Conservation (phyloP, 2,329 filamentous ascomycete species). For the Colletotrichum somersetense region DNA sequence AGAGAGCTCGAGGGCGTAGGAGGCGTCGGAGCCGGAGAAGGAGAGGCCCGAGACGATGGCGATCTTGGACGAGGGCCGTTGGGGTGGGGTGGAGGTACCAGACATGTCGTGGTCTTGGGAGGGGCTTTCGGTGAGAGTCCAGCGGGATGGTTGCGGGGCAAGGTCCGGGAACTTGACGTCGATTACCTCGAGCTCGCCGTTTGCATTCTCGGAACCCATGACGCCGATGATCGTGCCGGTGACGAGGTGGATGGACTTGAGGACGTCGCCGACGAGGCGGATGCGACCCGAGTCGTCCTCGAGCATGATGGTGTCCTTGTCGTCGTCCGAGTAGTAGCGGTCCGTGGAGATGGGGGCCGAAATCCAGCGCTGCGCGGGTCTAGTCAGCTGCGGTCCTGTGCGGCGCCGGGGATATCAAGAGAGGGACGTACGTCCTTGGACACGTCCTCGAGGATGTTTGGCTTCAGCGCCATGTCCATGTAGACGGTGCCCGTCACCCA, state of each 20-base stretch:
- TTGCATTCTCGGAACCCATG: conserved; percentile 91
- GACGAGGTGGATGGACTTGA: conserved; percentile 80
- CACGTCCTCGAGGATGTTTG: conserved; percentile 94
- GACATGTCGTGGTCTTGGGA: conserved; percentile 70
- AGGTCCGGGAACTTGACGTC: conserved; percentile 92
- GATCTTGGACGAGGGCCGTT: conserved; percentile 64
- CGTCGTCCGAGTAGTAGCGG: conserved; percentile 78
- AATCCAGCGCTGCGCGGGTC: conserved; percentile 81
- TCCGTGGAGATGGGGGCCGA: conserved; percentile 81
- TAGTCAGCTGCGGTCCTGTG: not conserved
- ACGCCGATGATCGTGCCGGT: conserved; percentile 96
- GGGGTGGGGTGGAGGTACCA: conserved; percentile 49
- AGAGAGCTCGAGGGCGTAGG: conserved; percentile 80
- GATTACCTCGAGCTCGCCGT: conserved; percentile 93
- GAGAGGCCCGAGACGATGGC: conserved; percentile 90
- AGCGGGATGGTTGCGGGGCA: conserved; percentile 83
- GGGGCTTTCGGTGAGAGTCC: conserved; percentile 73
- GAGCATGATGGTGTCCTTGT: conserved; percentile 80
- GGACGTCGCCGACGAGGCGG: conserved; percentile 77
- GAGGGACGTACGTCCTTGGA: conserved; percentile 80
- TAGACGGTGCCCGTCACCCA: conserved; percentile 97
- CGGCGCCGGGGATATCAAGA: not conserved
- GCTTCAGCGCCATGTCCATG: conserved; percentile 97
- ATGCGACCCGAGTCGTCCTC: conserved; percentile 96
- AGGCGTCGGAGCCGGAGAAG: conserved; percentile 80